These are phyloP conservation scores for Crithidia thermophila DNA, from an alignment of 208 protist genomes.

Conservation along the genomic window DNA sequence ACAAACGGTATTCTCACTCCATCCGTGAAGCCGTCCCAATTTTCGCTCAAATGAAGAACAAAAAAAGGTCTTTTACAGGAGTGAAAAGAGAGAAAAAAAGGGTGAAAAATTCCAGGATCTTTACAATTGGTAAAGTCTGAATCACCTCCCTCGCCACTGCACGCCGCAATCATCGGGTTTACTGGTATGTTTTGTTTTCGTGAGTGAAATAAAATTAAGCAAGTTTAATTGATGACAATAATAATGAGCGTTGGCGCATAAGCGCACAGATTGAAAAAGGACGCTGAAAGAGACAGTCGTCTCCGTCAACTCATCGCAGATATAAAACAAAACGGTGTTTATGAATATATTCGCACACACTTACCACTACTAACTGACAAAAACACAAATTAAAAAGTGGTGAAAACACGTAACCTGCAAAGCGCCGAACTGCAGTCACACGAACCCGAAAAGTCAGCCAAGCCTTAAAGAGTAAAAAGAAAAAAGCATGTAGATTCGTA, in stretches of 20 bases:
- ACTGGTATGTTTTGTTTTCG: no score
- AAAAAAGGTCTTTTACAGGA: not conserved
- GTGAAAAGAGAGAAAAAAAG: not conserved
- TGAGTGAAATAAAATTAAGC: no score
- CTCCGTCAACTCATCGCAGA: not conserved
- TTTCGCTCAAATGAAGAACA: no score
- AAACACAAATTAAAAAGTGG: not conserved
- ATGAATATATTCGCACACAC: constrained; percentile 1
- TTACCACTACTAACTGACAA: not conserved
- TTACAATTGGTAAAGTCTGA: not conserved
- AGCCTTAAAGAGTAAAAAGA: no score
- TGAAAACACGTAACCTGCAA: not conserved
- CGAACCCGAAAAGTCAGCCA: no score
- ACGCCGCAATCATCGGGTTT: no score
- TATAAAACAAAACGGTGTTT: not conserved
- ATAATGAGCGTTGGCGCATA: constrained; percentile 11
- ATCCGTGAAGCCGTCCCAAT: no score
- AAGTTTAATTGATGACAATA: constrained; percentile 5
- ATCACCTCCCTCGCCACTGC: not conserved
- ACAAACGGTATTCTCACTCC: not conserved
- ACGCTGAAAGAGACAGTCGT: not conserved
- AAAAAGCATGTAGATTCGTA: no score
- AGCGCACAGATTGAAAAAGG: not conserved
- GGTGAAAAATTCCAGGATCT: not conserved
- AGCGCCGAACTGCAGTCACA: no score